Percentiles rank a stretch among this genome's conserved stretches.
Conservation (phyloP, 805 yeast species). For the Yarrowia hollandica region DNA sequence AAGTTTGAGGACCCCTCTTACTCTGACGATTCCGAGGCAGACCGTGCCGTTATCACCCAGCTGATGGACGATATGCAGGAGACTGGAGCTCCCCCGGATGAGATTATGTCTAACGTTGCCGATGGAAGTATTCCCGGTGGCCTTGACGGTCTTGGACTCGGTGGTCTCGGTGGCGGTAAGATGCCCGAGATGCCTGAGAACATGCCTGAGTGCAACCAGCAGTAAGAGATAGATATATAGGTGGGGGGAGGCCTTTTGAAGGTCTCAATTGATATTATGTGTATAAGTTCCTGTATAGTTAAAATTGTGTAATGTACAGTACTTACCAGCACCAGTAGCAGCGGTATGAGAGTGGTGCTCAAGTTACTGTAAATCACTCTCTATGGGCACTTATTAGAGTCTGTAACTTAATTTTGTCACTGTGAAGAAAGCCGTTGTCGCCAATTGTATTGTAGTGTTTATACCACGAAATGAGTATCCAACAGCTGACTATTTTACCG, state of each 20-base stretch:
- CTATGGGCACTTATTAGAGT: too few species aligned
- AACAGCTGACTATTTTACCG: too few species aligned
- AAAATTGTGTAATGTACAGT: too few species aligned
- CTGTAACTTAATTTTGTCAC: too few species aligned
- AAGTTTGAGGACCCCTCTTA: constrained; percentile 68
- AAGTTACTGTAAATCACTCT: too few species aligned
- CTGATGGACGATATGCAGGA: constrained; percentile 64
- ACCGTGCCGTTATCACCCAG: constrained; percentile 53
- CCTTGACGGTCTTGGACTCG: constrained; percentile 28
- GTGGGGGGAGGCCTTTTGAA: neutral
- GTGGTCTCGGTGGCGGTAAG: constrained; percentile 34
- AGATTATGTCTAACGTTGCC: constrained; percentile 61
- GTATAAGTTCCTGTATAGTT: too few species aligned
- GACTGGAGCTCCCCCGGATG: constrained; percentile 78
- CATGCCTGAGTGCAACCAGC: constrained; percentile 30
- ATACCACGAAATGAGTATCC: too few species aligned
- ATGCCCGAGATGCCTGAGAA: constrained; percentile 30
- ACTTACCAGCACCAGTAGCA: too few species aligned
- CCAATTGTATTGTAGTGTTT: too few species aligned
- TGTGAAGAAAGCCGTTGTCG: too few species aligned
- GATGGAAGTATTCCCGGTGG: constrained; percentile 46
- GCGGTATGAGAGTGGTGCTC: too few species aligned
- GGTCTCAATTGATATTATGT: constrained; percentile 14
- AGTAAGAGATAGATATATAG: constrained; percentile 20
- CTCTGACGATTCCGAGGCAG: constrained; percentile 48